Percentiles rank a stretch among this genome's conserved stretches.
Conservation (phyloP, 345 rosid species). For the Eucalyptus shirleyi region DNA sequence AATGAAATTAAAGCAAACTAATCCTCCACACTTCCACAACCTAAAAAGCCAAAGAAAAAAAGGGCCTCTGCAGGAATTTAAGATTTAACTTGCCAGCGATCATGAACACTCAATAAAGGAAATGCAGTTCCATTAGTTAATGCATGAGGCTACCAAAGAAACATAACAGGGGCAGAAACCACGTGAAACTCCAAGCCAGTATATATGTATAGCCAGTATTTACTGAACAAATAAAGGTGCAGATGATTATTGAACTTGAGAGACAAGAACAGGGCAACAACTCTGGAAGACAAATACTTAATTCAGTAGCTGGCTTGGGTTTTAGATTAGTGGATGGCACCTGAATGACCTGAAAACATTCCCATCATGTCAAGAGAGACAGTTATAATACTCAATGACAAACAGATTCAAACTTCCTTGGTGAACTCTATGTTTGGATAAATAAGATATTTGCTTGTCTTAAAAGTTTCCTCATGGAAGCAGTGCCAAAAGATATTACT, state of each 20-base stretch:
- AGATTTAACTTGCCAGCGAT: neutral
- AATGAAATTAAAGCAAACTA: neutral
- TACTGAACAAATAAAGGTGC: neutral
- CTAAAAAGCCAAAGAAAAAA: neutral
- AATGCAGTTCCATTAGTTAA: neutral
- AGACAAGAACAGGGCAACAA: neutral
- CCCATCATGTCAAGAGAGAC: neutral
- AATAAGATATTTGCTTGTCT: neutral
- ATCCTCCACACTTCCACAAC: neutral
- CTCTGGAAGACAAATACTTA: neutral
- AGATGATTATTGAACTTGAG: neutral
- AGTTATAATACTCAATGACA: neutral
- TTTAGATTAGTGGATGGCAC: neutral
- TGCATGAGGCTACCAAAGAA: neutral
- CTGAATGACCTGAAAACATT: neutral
- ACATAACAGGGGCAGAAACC: neutral
- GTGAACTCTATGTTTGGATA: neutral
- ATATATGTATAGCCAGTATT: neutral
- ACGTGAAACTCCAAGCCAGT: neutral
- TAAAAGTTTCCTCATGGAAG: neutral
- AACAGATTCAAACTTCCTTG: neutral
- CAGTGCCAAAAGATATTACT: neutral
- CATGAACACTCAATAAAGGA: neutral
- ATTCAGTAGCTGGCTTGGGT: neutral
- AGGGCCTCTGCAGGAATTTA: neutral